Conservation (phyloP, 2,329 filamentous ascomycete species). For the Neofusicoccum cordaticola region DNA sequence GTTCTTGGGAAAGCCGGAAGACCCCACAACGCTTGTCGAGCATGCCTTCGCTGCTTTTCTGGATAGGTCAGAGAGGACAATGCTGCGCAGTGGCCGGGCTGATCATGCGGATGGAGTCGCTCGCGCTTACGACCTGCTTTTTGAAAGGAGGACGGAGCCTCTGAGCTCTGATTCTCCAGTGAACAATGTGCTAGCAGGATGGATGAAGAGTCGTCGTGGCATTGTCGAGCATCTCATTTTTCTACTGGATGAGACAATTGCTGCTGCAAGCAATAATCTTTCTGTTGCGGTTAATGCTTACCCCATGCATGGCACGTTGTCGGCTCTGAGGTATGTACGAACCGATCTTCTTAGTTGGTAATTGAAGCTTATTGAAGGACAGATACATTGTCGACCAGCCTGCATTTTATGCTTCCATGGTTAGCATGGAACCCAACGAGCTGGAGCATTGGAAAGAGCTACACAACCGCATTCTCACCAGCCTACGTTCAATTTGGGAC, state of each 20-base stretch:
- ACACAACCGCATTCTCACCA: conserved; percentile 57
- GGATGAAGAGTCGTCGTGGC: conserved; percentile 18
- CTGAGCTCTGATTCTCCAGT: background rate
- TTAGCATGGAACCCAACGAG: background rate
- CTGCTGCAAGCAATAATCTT: conserved; percentile 62
- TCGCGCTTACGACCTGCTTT: conserved; percentile 68
- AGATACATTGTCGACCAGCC: conserved; percentile 46
- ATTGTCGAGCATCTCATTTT: conserved; percentile 59
- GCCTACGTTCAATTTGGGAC: conserved; percentile 71
- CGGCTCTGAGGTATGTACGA: conserved; percentile 34
- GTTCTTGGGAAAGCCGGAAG: background rate
- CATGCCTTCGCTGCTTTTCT: conserved; percentile 28
- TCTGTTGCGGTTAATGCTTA: conserved; percentile 54
- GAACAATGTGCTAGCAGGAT: background rate
- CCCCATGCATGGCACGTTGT: conserved; percentile 46
- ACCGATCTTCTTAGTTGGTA: too few species aligned
- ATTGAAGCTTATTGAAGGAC: too few species aligned
- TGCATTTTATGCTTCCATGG: conserved; percentile 26
- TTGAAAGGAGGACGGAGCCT: conserved; percentile 28
- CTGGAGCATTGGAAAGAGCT: conserved; percentile 36
- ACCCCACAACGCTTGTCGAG: background rate
- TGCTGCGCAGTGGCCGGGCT: conserved; percentile 72
- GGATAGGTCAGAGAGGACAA: conserved; percentile 50
- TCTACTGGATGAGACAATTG: conserved; percentile 64
- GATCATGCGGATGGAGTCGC: conserved; percentile 93